A percentile compares a stretch with the other conserved stretches of the same genome.
phyloP scores from a whole-genome alignment of 2,329 filamentous ascomycete genomes.

The Ophiognomonia clavigignenti-juglandacearum region DNA sequence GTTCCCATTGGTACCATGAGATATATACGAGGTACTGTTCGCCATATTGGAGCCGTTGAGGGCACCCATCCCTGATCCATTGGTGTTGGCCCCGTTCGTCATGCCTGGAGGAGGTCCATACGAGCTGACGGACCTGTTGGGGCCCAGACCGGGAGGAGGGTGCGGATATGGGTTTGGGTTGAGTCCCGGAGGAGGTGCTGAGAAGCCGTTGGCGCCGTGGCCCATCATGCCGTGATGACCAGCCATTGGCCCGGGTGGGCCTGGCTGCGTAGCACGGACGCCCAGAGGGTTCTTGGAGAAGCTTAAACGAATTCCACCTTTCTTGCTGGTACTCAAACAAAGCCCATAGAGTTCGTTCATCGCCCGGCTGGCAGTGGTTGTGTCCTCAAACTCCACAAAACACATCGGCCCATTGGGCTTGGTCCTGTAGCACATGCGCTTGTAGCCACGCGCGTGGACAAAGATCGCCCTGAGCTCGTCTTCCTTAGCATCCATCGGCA shows the following conservation, averaged over 20 bases:
- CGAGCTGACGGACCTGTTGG: conserved; percentile 17
- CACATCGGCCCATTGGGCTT: conserved; percentile 98
- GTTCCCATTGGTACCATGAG: neutral
- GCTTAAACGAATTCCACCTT: conserved; percentile 89
- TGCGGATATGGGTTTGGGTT: conserved; percentile 42
- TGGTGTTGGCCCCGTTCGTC: neutral
- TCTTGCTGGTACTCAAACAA: conserved; percentile 83
- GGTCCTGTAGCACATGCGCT: conserved; percentile 87
- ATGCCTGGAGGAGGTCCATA: neutral
- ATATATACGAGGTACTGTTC: conserved; percentile 1
- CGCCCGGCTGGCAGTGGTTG: conserved; percentile 86
- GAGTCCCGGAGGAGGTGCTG: conserved; percentile 77
- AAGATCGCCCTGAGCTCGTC: conserved; percentile 94
- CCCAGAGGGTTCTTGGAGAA: conserved; percentile 97
- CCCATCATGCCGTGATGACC: conserved; percentile 56
- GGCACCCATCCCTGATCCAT: neutral
- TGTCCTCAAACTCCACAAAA: conserved; percentile 96
- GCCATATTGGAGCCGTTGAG: neutral
- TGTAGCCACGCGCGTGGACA: conserved; percentile 89
- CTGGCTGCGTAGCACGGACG: conserved; percentile 73
- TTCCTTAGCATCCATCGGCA: conserved; percentile 87
- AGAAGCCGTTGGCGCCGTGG: conserved; percentile 54
- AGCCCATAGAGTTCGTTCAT: conserved; percentile 86
- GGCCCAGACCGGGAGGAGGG: conserved; percentile 62
- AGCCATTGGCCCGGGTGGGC: conserved; percentile 38